Conservation (phyloP, 495 filamentous ascomycete genomes). For the Xylaria cubensis region DNA sequence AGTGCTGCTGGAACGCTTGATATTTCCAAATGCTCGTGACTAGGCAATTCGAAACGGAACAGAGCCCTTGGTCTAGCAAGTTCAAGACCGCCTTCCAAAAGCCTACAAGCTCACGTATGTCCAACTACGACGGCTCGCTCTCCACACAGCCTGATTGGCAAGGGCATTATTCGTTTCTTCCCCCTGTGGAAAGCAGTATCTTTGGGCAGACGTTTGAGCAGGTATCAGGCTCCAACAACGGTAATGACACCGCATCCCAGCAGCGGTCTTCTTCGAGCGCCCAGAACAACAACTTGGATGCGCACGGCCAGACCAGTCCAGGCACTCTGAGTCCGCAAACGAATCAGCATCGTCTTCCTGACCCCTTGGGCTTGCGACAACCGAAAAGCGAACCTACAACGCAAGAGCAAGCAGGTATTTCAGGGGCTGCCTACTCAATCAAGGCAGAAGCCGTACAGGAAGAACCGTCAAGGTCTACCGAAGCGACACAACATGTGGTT, state of each 20-base stretch:
- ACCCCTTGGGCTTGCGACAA: constrained; percentile 54
- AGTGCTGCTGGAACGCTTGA: constrained; percentile 20
- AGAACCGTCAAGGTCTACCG: constrained; percentile 51
- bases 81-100: constrained; percentile 60
- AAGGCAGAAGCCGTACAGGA: constrained; percentile 52
- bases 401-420: constrained; percentile 48
- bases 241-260: constrained; percentile 51
- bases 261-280: constrained; percentile 45
- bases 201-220: constrained; percentile 59
- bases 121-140: constrained; percentile 59
- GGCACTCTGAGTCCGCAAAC: constrained; percentile 43
- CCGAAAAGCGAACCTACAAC: constrained; percentile 42
- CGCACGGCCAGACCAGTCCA: constrained; percentile 42
- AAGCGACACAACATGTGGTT: constrained; percentile 48
- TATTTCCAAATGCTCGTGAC: constrained; percentile 66
- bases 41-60: constrained; percentile 63
- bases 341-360: constrained; percentile 46
- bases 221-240: constrained; percentile 48
- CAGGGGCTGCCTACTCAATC: constrained; percentile 46
- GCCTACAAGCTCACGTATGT: constrained; percentile 63
- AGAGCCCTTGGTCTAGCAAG: constrained; percentile 66
- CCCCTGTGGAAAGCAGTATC: constrained; percentile 56
- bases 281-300: constrained; percentile 44
- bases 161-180: constrained; percentile 62
- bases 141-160: constrained; percentile 67